Evolutionary conservation across 371 early-diverging fungal species (phyloP).

Genomic region (Batrachochytrium dendrobatidis): DNA sequence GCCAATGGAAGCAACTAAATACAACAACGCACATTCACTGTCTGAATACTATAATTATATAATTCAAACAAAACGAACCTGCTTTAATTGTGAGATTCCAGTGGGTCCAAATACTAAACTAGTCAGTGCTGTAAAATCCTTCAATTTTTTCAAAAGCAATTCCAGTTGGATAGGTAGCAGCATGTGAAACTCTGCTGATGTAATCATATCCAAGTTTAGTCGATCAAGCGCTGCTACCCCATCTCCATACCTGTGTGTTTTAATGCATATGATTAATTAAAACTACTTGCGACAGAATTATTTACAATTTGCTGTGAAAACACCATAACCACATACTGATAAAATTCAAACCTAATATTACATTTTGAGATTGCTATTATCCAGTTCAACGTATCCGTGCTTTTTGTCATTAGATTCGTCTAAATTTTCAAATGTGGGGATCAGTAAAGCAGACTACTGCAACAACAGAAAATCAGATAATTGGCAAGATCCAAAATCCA

Average conservation of each 20-base stretch:
- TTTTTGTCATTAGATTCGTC: slow-evolving; percentile 10
- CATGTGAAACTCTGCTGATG: slow-evolving; percentile 9
- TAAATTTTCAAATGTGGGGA: not conserved
- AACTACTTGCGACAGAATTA: not conserved
- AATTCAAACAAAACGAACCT: slow-evolving; percentile 9
- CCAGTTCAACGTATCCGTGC: slow-evolving; percentile 12
- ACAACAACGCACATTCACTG: not conserved
- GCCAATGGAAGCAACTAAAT: slow-evolving; percentile 4
- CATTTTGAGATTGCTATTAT: slow-evolving; percentile 5
- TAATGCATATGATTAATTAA: not conserved
- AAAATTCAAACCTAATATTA: not conserved
- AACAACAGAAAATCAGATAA: not conserved
- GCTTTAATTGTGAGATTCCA: slow-evolving; percentile 17
- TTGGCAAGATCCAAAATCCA: not conserved
- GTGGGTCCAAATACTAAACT: slow-evolving; percentile 15
- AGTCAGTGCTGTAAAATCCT: slow-evolving; percentile 15
- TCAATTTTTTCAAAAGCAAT: slow-evolving; percentile 9
- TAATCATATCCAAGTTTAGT: slow-evolving; percentile 12
- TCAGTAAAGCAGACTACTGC: not conserved
- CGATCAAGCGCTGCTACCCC: slow-evolving; percentile 17
- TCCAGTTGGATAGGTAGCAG: slow-evolving; percentile 13
- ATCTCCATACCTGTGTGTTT: slow-evolving; percentile 24
- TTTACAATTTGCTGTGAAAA: not conserved
- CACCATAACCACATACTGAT: not conserved
- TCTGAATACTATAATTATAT: not conserved